Conservation (phyloP, 2,329 filamentous ascomycete genomes). For the Podosphaera xanthii region DNA sequence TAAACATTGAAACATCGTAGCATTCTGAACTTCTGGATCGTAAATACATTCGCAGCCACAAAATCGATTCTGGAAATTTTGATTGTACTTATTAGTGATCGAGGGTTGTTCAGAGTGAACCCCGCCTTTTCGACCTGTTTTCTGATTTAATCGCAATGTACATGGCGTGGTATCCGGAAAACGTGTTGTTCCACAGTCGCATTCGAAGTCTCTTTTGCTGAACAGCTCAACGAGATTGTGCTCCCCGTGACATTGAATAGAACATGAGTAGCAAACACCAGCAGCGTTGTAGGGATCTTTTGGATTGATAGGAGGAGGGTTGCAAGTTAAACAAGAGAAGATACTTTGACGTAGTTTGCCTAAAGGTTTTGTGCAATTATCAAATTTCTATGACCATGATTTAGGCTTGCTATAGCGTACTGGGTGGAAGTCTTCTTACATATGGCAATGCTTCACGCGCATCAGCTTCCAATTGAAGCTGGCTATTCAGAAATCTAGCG, state of each 20-base stretch:
- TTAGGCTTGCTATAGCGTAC: conserved; percentile 1
- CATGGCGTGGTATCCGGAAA: conserved; percentile 47
- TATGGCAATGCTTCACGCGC: conserved; percentile 89
- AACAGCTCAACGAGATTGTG: conserved; percentile 91
- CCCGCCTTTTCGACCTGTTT: conserved; percentile 51
- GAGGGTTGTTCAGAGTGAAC: conserved; percentile 56
- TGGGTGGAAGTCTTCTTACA: conserved; percentile 25
- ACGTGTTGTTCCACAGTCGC: conserved; percentile 81
- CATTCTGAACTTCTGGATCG: conserved; percentile 70
- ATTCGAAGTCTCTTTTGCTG: conserved; percentile 82
- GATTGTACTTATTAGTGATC: conserved; percentile 68
- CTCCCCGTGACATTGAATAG: conserved; percentile 87
- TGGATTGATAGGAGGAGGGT: conserved; percentile 44
- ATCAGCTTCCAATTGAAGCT: conserved; percentile 81
- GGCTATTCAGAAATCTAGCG: conserved; percentile 59
- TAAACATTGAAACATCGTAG: conserved; percentile 95
- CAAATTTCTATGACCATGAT: conserved; percentile 46
- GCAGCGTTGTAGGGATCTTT: conserved; percentile 46
- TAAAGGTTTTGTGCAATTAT: conserved; percentile 75
- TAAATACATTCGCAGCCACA: conserved; percentile 80
- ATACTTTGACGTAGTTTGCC: conserved; percentile 71
- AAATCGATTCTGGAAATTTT: conserved; percentile 85
- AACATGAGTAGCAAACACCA: conserved; percentile 89
- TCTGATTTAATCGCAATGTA: conserved; percentile 45
- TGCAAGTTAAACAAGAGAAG: conserved; percentile 87